Conservation (phyloP, 192 early-diverging fungal genomes). For the Coemansia biformis region DNA sequence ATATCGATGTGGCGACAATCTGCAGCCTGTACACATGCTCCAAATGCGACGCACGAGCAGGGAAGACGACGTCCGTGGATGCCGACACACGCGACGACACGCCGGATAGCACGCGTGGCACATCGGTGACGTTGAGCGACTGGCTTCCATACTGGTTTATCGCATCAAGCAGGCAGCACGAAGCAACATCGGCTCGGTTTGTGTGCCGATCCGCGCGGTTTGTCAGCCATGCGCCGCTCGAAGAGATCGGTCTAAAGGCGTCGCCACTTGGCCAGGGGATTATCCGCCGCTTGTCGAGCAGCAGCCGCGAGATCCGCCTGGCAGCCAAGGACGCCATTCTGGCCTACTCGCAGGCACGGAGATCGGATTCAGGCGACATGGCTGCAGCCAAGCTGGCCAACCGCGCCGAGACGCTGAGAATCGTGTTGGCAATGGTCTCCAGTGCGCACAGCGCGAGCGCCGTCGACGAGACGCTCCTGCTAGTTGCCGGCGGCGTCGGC, state of each 20-base stretch:
- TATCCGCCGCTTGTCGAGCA: slow-evolving; percentile 38
- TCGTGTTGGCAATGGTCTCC: slow-evolving; percentile 6
- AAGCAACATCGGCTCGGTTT: slow-evolving; percentile 21
- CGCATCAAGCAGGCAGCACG: slow-evolving; percentile 24
- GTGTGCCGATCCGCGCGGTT: slow-evolving; percentile 30
- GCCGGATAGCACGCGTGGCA: too few relatives aligned
- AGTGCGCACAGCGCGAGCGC: slow-evolving; percentile 18
- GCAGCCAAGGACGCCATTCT: slow-evolving; percentile 35
- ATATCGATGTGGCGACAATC: not conserved
- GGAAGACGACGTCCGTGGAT: too few relatives aligned
- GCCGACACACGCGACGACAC: too few relatives aligned
- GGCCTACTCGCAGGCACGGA: slow-evolving; percentile 13
- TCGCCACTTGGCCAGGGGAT: slow-evolving; percentile 41
- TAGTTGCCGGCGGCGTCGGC: slow-evolving; percentile 41
- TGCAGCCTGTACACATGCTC: slow-evolving; percentile 4
- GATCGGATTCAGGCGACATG: slow-evolving; percentile 4
- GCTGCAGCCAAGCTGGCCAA: slow-evolving; percentile 22
- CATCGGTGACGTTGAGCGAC: slow-evolving; percentile 32
- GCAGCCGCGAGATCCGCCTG: slow-evolving; percentile 41
- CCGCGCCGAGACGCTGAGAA: slow-evolving; percentile 21
- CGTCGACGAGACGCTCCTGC: slow-evolving; percentile 35
- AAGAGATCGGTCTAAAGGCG: slow-evolving; percentile 25
- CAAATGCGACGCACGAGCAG: slow-evolving; percentile 12
- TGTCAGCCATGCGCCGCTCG: slow-evolving; percentile 31
- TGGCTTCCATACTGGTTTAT: slow-evolving; percentile 52